Evolutionary conservation across 2,329 filamentous ascomycete species (phyloP), one percentile per base, ranked within the genome.

Genomic region (Penicillium thymicola): DNA sequence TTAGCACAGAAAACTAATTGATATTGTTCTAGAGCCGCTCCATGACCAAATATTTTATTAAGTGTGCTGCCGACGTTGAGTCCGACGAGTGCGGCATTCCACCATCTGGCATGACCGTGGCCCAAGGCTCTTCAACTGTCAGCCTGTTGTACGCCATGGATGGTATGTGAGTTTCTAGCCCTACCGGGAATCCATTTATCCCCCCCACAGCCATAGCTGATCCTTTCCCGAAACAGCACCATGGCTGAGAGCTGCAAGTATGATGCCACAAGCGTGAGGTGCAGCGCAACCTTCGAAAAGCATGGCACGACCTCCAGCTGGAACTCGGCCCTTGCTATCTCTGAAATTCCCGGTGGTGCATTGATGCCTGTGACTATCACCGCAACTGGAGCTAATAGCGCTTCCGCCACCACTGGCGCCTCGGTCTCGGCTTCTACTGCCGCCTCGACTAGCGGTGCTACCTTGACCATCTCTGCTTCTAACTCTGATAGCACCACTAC

Each of bases 311-410:
- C 34, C 7, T 23, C 48, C n/a, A 4, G 21, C 1, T 46, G 32
- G 7, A 13, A 18, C 11, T 34, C 40, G 1, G 36, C 27, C 4
- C 1, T 55, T 10, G 18, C 48, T 7, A 13, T 45, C 5, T n/a
- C 41, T 2, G 41, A 46, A 11, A 28, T 55, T 5, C 54, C 54
- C 21, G 54, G 51, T 30, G 40, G 52, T 34, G 41, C 34, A 2
- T n/a, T 52, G 11, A 46, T 55, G 54, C 34, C 48, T 16, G 54
- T 55, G 14, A 55, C 54, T 4, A 28, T 55, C 36, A 52, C 54
- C 13, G 54, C 25, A 41, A 52, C 54, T 40, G 41, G 21, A 5
- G 14, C 53, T 14, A 47, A n/a, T 4, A 30, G 8, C 7, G 21
- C 41, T 14, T 16, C 47, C 18, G 53, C 53, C 10, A 51, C 53